A percentile compares a stretch with the other conserved stretches of the same genome.
Conservation (phyloP, 352 stramenopile species). For the Phytophthora europaea region DNA sequence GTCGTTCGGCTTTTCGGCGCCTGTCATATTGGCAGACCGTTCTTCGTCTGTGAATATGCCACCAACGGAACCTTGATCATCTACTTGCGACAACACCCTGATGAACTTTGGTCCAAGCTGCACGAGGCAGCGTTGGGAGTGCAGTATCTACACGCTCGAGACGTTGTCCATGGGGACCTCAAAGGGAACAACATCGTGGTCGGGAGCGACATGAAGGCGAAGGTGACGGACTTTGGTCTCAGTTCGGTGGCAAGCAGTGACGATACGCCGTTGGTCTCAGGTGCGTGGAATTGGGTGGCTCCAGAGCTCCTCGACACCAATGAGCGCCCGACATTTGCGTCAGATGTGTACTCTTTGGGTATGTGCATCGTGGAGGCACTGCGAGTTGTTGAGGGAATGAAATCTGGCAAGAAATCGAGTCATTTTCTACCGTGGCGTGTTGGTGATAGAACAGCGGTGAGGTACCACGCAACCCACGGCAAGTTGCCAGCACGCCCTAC, state of each 20-base stretch:
- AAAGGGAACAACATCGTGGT: constrained; percentile 10
- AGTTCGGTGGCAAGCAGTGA: background rate
- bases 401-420: background rate
- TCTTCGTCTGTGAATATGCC: background rate
- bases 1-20: background rate
- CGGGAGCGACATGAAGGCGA: constrained; percentile 4
- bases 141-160: constrained; percentile 12
- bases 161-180: constrained; percentile 8
- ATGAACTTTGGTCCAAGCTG: background rate
- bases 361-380: background rate
- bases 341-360: background rate
- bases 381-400: background rate
- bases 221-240: constrained; percentile 10
- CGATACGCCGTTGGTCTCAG: background rate
- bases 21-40: background rate
- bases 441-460: background rate
- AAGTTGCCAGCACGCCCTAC: background rate
- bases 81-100: background rate
- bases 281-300: background rate
- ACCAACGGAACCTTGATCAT: background rate
- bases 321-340: background rate
- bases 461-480: background rate
- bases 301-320: background rate
- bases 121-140: background rate
- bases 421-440: background rate